Conservation (phyloP, 116 monocot genomes). For the Iris pallida region DNA sequence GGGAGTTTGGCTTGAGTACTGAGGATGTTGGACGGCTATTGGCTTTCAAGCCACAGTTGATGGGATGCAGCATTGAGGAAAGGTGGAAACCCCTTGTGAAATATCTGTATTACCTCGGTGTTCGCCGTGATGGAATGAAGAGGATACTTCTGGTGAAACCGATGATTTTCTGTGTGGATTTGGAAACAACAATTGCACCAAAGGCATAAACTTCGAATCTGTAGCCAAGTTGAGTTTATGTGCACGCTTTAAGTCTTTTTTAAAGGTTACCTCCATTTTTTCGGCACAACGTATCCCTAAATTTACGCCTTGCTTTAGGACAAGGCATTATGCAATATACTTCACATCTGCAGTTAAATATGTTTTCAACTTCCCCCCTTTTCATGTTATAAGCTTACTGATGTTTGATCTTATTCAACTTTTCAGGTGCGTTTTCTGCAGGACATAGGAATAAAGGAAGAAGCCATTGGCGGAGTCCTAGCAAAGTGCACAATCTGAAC, state of each 20-base stretch:
- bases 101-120: slow-evolving; percentile 84
- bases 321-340: too few relatives aligned
- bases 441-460: slow-evolving; percentile 77
- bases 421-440: slow-evolving; percentile 83
- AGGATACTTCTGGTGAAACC: slow-evolving; percentile 82
- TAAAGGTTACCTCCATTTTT: too few relatives aligned
- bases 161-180: slow-evolving; percentile 83
- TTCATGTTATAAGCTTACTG: slow-evolving; percentile 9
- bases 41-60: slow-evolving; percentile 79
- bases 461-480: slow-evolving; percentile 63
- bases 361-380: not conserved
- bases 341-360: too few relatives aligned
- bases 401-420: slow-evolving; percentile 2
- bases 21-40: slow-evolving; percentile 67
- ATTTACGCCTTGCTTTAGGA: too few relatives aligned
- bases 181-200: slow-evolving; percentile 81
- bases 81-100: slow-evolving; percentile 92
- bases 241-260: too few relatives aligned
- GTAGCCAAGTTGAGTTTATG: too few relatives aligned
- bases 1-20: slow-evolving; percentile 69
- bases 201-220: slow-evolving; percentile 42
- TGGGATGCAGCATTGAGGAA: slow-evolving; percentile 94
- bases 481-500: too few relatives aligned
- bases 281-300: too few relatives aligned
- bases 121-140: slow-evolving; percentile 83